Evolutionary conservation across 345 rosid genomes (phyloP).

Genomic region (Sisymbrium irio): DNA sequence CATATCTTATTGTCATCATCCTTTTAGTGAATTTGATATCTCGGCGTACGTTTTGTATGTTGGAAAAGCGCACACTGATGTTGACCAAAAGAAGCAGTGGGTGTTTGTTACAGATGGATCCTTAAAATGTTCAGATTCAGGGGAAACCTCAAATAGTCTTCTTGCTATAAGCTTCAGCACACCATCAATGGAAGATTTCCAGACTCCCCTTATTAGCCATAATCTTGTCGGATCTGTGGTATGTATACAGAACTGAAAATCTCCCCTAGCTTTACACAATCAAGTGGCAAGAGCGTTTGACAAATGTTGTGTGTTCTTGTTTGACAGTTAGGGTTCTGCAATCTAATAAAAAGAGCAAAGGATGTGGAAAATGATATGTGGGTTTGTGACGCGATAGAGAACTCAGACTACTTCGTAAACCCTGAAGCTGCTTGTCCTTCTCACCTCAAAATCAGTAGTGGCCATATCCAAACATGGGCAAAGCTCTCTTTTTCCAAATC

Average conservation of each 20-base stretch:
- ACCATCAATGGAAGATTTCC: conserved; percentile 42
- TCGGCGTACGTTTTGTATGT: conserved; percentile 71
- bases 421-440: conserved; percentile 45
- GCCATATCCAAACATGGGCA: conserved; percentile 59
- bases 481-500: conserved; percentile 45
- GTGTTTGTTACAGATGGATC: conserved; percentile 82
- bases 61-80: conserved; percentile 57
- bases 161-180: conserved; percentile 82
- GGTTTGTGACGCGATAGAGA: conserved; percentile 86
- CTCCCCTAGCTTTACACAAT: not conserved
- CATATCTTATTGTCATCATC: not conserved
- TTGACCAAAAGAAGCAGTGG: conserved; percentile 75
- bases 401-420: conserved; percentile 54
- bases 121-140: conserved; percentile 34
- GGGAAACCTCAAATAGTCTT: conserved; percentile 49
- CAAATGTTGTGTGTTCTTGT: not conserved
- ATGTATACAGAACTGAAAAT: conserved; percentile 26
- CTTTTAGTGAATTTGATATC: conserved; percentile 77
- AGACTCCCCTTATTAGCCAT: conserved; percentile 50
- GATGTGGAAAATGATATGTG: conserved; percentile 66
- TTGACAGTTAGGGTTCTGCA: conserved; percentile 74
- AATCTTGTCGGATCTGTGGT: conserved; percentile 79
- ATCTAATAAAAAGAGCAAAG: conserved; percentile 72
- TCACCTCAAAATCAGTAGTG: conserved; percentile 62
- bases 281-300: not conserved